Base-by-base conservation (phyloP, 352 stramenopile genomes). In the Elongisporangium undulatum region DNA sequence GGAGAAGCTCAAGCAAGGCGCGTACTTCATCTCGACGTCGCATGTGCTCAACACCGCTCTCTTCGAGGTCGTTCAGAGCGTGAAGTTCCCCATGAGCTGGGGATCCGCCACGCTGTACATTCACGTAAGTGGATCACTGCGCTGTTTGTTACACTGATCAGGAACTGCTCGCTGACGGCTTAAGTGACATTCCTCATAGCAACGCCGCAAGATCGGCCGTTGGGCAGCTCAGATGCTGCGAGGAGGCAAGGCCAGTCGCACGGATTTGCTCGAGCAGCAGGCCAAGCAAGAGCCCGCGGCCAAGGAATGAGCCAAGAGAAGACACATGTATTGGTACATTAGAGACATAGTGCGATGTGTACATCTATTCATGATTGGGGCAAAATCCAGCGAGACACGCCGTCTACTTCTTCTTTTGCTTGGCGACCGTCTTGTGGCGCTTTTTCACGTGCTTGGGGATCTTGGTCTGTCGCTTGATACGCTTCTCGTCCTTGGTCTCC, bases 371-470 rank as follows among this genome's bases (percentile, higher is more conserved):
- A 41, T 41, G 5, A 41, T 41, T 41, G 5, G 13, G 29, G 29
- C 29, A 41, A 41, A 41, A 41, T 41, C 29, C 29, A 41, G 29
- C 29, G 29, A 41, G 29, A 41, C 29, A 41, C 29, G 5, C 29
- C 29, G 29, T 53, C 55, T 68, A 78, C 60, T 92, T 97, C 55
- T 92, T 92, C 61, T 95, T 97, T 63, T 92, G 82, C 61, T 98
- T 96, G 0, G 92, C 81, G 58, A 98, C 87, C 62, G 98, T 99
- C 67, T 98, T 98, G 62, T 97, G 92, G 58, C 91, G 86, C 72
- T 99, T 98, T 85, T 99, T 99, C 55, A 99, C 79, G 69, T 99
- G 97, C 79, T 99, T 99, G 49, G 97, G 97, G 59, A 99, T 98
- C 70, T 99, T 99, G 23, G 75, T 97, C 75, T 97, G 86, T 19